Evolutionary conservation across 2,329 filamentous ascomycete genomes (phyloP), one percentile per base, ranked within the genome.

Genomic region (Paramyrothecium roridum): DNA sequence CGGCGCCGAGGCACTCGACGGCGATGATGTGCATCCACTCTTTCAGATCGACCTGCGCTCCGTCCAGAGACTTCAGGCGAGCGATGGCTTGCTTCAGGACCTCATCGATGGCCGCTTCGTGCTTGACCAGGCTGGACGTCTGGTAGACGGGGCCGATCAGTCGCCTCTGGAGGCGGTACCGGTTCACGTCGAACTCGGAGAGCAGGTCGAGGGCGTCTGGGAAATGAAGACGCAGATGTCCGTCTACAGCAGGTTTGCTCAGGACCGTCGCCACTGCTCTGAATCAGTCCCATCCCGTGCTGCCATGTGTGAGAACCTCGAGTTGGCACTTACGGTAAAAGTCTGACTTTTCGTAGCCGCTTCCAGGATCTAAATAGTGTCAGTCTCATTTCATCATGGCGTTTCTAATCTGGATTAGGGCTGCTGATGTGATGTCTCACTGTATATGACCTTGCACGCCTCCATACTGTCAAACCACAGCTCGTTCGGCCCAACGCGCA

Each of bases 1-100:
- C 65, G 1, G 78, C 78, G 1, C 77, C 75, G 2, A 83, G 73
- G 21, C 76, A 80, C 57, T 83, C 80, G 30, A 83, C 78, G 1
- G 73, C 75, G 19, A 81, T 69, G 54, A 83, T 81, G 64, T 83
- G 80, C 79, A 82, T 82, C 80, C 80, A 83, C 53, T 80, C 76
- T 52, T 77, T 78, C 19, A 83, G 61, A 54, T 82, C 77, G 3
- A 82, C 61, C 26, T 75, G 69, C 2, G 64, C 60, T 0, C 76
- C 77, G 1, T 70, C 48, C 1, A 80, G 61, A 0, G 56, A 54
- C 3, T 62, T 65, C 0, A 83, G 59, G 23, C 70, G 73, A 3
- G 67, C 55, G 1, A 79, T 57, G 1, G 66, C 71, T 0, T 63
- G 61, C 3, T 64, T 55, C 8, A 81, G 59, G 1, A 79, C 77